These are phyloP conservation scores for Corrigiola litoralis DNA, from an alignment of 179 eudicot genomes.

Conservation along the genomic window DNA sequence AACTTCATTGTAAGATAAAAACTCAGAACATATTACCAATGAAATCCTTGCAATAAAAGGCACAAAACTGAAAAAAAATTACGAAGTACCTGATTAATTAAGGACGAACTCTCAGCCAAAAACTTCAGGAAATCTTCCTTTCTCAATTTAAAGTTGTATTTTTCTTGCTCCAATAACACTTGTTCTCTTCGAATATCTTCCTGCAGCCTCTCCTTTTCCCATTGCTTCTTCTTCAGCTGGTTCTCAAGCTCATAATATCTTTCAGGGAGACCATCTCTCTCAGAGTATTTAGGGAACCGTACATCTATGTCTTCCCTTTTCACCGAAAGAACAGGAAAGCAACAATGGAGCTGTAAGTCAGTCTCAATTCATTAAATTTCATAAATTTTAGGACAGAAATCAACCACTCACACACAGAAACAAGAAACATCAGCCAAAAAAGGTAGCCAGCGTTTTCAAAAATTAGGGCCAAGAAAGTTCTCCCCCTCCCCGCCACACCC, in stretches of 20 bases:
- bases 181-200: constrained; percentile 77
- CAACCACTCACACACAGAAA: too few relatives aligned
- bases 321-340: constrained; percentile 9
- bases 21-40: too few relatives aligned
- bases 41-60: neutral
- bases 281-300: constrained; percentile 53
- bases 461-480: too few relatives aligned
- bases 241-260: constrained; percentile 49
- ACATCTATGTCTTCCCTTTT: constrained; percentile 61
- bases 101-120: constrained; percentile 49
- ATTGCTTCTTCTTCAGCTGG: constrained; percentile 55
- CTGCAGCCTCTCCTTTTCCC: constrained; percentile 52
- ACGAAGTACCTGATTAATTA: constrained; percentile 62
- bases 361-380: too few relatives aligned
- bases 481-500: too few relatives aligned
- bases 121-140: constrained; percentile 65
- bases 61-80: constrained; percentile 15
- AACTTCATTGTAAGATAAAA: too few relatives aligned
- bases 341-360: constrained; percentile 16
- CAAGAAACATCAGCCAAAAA: too few relatives aligned
- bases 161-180: constrained; percentile 47
- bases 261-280: constrained; percentile 30
- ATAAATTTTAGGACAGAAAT: too few relatives aligned
- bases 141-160: constrained; percentile 47
- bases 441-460: too few relatives aligned